Percentiles rank a stretch among this genome's conserved stretches.
Evolutionary conservation across 1,284 basidiomycete species (phyloP).

Genomic region (Melampsora americana): DNA sequence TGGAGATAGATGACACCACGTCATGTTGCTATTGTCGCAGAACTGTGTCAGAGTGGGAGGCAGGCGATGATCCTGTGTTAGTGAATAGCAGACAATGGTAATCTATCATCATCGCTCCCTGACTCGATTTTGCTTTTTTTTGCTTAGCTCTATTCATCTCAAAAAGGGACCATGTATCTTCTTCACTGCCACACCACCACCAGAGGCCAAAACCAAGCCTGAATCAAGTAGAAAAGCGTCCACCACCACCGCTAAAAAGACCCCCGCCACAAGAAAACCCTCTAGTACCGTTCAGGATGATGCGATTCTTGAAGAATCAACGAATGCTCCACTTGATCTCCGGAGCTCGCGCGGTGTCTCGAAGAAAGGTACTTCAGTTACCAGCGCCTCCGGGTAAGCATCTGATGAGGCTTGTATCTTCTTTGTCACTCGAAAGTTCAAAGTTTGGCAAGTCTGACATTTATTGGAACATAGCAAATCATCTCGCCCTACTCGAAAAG

Average conservation of each 20-base stretch:
- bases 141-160: slow-evolving; percentile 36
- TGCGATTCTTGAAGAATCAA: neutral
- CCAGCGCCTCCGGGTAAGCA: no score
- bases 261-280: slow-evolving; percentile 8
- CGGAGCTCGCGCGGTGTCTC: no score
- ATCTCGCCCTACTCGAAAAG: no score
- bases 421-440: no score
- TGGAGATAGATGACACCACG: slow-evolving; percentile 29
- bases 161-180: slow-evolving; percentile 40
- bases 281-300: slow-evolving; percentile 1
- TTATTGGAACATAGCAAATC: no score
- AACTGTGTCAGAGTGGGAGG: slow-evolving; percentile 38
- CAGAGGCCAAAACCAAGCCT: slow-evolving; percentile 3
- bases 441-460: no score
- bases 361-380: no score
- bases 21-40: slow-evolving; percentile 33
- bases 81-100: neutral
- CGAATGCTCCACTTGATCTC: neutral
- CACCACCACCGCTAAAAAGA: neutral
- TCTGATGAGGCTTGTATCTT: no score
- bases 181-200: slow-evolving; percentile 19
- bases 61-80: slow-evolving; percentile 31
- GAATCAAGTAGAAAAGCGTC: slow-evolving; percentile 18
- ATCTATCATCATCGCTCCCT: neutral
- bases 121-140: neutral